Evolutionary conservation across 345 rosid species (phyloP), one percentile per base, ranked within the genome.

Genomic region (Euphorbia peplus): DNA sequence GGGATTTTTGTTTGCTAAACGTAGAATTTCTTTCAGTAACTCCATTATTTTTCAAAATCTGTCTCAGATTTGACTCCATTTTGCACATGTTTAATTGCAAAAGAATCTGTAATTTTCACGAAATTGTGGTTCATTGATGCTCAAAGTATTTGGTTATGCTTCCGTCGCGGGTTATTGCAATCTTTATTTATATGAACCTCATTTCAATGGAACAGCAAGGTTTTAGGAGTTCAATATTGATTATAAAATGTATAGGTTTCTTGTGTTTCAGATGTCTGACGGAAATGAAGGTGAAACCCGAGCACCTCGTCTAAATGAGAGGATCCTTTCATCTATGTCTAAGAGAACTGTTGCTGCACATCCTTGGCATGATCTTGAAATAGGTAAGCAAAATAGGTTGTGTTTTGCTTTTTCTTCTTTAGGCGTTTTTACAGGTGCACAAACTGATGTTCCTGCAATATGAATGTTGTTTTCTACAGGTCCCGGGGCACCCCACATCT

Each of bases 361-460:
- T 82, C 98, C 99, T 42, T 95, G 97, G 99, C 99, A 95, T 81
- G 99, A 95, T 89, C 98, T 95, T 75, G 97, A 95, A 75, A 86
- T 91, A 68, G 99, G 99, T 91, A 83, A 10, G 11, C 26, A 32
- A 60, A 22, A 37, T n/a, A n/a, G 9, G 37, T 18, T 32, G 5
- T 60, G 5, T 63, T 18, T 72, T 59, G 1, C 8, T 39, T 35
- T 35, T 35, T 35, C 8, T 35, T 35, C 8, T 35, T 35, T 35
- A n/a, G 37, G 37, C 37, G 3, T 32, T 67, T 66, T 57, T 67
- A 8, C 41, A 26, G 16, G 35, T 18, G 66, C n/a, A 26, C 69
- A 29, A 73, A 70, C 68, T 75, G 42, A 75, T 63, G 21, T 53
- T 74, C 66, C 70, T 57, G 21, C 75, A 13, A 55, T 32, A 16